Conservation (phyloP, 2,329 filamentous ascomycete species). For the Diplodia seriata region DNA sequence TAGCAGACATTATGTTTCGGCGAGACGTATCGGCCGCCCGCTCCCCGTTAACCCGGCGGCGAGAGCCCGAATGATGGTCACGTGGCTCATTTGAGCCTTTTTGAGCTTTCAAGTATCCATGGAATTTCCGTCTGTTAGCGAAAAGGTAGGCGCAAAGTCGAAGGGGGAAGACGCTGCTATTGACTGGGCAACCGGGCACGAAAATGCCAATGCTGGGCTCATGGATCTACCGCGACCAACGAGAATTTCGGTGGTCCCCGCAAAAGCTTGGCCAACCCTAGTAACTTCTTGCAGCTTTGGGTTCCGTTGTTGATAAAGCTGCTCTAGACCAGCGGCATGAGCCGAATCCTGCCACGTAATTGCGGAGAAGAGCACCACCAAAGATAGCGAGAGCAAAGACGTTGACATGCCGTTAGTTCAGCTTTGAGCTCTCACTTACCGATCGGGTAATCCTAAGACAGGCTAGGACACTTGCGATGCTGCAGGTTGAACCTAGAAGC, state of each 20-base stretch:
- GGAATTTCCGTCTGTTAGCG: neutral
- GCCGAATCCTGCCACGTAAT: neutral
- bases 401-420: neutral
- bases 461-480: too few relatives aligned
- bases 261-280: neutral
- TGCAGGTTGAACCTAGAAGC: neutral
- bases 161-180: neutral
- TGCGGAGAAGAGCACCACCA: conserved; percentile 1
- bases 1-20: neutral
- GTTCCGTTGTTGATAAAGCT: neutral
- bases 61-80: neutral
- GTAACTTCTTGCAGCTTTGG: neutral
- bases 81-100: neutral
- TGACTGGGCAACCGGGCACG: neutral
- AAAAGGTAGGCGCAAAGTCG: neutral
- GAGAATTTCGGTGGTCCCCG: neutral
- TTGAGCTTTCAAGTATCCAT: neutral
- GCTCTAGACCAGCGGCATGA: neutral
- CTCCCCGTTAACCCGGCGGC: neutral
- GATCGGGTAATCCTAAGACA: neutral
- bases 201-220: neutral
- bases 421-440: neutral
- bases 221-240: neutral
- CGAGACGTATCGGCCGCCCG: neutral
- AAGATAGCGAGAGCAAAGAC: neutral